Evolutionary conservation across 2,329 filamentous ascomycete genomes (phyloP), one percentile per base, ranked within the genome.

Genomic region (Ampelomyces quisqualis): DNA sequence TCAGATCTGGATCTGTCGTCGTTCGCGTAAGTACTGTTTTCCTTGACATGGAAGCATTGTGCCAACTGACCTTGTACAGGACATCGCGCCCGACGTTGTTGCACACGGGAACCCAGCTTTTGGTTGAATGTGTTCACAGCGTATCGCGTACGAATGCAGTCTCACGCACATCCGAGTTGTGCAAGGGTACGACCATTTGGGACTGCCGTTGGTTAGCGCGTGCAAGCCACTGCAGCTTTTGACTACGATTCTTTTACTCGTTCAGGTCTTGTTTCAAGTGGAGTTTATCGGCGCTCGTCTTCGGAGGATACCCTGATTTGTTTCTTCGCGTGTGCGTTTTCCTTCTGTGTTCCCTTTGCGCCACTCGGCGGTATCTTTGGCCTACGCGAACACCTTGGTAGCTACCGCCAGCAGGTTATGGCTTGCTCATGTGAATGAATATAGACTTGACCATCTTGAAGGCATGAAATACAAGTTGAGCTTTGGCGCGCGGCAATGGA

Each of bases 1-100:
- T 81, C 27, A 73, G 73, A 27, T 74, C 77, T 17, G 77, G 78
- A 5, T 76, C 75, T 10, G 73, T 81, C 18, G 77, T 81, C 22
- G 77, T 74, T 26, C 71, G 68, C 46, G 77, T 80, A 67, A 65
- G 75, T 68, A 38, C 8, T 43, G 7, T 13, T 5, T 18, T 11
- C 9, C 10, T 9, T 14, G 8, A 8, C 13, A 28, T 14, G 11
- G 28, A 32, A n/a, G n/a, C n/a, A n/a, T n/a, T n/a, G n/a, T n/a
- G n/a, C n/a, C n/a, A 18, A 38, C 60, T 64, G 42, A 64, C 42
- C 20, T 17, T 24, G 2, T 32, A 6, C 24, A 76, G 72, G 71
- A 76, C 45, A 67, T 78, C 31, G 70, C 71, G 21, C 64, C 67
- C 13, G 68, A 72, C 40, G 73, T 69, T 17, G 63, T 76, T 29